phyloP scores from a whole-genome alignment of 164 flowering plant species.

The Vitis amurensis region DNA sequence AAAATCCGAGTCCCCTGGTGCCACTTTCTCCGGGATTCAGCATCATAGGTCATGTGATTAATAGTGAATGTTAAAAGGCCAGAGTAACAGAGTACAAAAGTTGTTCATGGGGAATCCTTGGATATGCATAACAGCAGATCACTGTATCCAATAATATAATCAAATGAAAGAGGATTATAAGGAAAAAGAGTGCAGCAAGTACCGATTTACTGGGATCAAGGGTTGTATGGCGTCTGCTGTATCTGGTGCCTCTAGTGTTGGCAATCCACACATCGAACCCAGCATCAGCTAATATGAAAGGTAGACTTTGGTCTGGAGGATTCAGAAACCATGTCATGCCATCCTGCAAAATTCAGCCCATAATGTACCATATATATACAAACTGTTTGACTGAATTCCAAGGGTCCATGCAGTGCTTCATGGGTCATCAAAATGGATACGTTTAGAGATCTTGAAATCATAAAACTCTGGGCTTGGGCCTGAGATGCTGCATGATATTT shows the following conservation, averaged over 20 bases:
- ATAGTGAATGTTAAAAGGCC: too few species aligned
- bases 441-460: background rate
- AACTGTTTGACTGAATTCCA: background rate
- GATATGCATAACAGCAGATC: too few species aligned
- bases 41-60: too few species aligned
- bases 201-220: constrained; percentile 41
- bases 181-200: background rate
- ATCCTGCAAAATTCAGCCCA: constrained; percentile 39
- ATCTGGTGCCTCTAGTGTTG: constrained; percentile 71
- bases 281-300: constrained; percentile 58
- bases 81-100: too few species aligned
- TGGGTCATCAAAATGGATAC: too few species aligned
- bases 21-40: too few species aligned
- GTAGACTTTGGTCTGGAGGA: constrained; percentile 53
- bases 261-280: constrained; percentile 83
- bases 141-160: too few species aligned
- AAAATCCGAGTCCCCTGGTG: background rate
- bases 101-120: too few species aligned
- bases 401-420: too few species aligned
- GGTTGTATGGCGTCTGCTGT: constrained; percentile 46
- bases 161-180: background rate
- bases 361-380: background rate
- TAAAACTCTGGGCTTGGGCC: background rate
- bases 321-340: constrained; percentile 70
- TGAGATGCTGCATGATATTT: constrained; percentile 8